Evolutionary conservation across 805 yeast species (phyloP), one percentile per base, ranked within the genome.

Genomic region (Starmerella floricola): DNA sequence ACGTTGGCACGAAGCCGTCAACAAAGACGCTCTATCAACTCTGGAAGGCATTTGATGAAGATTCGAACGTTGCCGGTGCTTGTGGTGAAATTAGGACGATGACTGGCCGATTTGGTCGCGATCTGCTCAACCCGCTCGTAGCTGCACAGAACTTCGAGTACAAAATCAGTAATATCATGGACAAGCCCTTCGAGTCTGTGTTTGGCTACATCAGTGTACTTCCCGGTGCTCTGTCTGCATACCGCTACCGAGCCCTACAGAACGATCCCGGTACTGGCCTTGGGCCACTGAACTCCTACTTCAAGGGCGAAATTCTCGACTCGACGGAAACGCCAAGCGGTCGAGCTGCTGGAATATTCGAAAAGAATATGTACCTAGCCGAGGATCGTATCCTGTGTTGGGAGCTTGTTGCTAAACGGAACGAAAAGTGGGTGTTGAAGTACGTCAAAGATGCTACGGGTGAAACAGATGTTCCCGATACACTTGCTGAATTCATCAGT

Each of bases 1-100:
- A 91, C 67, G 98, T 91, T n/a, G 99, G 99, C 48, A 91, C 99
- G 0, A 76, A 79, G 55, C 94, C 97, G n/a, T 86, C 85, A 50
- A 72, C 74, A 36, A 77, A 80, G 40, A 88, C 97, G 0, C 68
- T 88, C 20, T 93, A 91, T 57, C 91, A 88, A 53, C 67, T 91
- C 46, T 91, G 99, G 99, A 91, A 91, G 62, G 94, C 95, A 0
- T 91, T 91, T 61, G 98, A 91, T 61, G 72, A 77, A 52, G 96
- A 91, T 58, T 86, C 96, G 1, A 87, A 88, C 55, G 95, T 91
- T 40, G 99, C 95, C 0, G 99, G 99, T 49, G 98, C 95, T 1
- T 96, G 97, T 12, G 99, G 99, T 48, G 97, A 91, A 61, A 87
- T 91, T 57, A 81, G 81, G 48, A 85, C 97, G 0, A 79, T 88